Conservation (phyloP, 805 yeast species). For the Hanseniaspora pseudoguilliermondii region DNA sequence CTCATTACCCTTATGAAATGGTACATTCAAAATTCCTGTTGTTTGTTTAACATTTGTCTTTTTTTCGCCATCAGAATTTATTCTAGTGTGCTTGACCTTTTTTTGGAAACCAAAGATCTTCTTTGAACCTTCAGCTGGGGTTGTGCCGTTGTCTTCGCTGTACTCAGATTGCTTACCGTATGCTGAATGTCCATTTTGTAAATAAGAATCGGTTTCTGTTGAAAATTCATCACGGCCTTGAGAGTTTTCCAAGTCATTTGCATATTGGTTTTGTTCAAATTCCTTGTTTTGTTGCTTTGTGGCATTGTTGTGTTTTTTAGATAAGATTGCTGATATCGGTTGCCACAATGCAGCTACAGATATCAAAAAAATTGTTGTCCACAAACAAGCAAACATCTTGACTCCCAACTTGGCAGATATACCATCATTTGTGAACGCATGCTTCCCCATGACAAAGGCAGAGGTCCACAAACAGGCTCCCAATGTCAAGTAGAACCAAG, state of each 20-base stretch:
- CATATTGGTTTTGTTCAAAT: slow-evolving; percentile 7
- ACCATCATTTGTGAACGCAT: slow-evolving; percentile 35
- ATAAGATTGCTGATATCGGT: slow-evolving; percentile 6
- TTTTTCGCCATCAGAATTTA: neutral
- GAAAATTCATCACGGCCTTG: neutral
- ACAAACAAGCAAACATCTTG: slow-evolving; percentile 45
- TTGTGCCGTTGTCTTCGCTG: neutral
- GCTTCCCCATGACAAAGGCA: slow-evolving; percentile 41
- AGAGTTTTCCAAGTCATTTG: neutral
- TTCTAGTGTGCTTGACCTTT: neutral
- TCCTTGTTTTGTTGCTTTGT: slow-evolving; percentile 32
- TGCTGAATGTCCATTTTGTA: neutral
- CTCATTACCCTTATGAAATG: slow-evolving; percentile 10
- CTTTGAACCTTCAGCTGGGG: neutral
- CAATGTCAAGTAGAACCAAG: slow-evolving; percentile 34
- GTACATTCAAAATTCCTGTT: slow-evolving; percentile 11
- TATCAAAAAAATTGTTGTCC: slow-evolving; percentile 37
- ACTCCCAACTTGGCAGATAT: slow-evolving; percentile 34
- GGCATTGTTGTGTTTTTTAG: slow-evolving; percentile 5
- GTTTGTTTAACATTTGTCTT: neutral
- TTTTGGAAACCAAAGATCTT: neutral
- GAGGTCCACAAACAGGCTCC: slow-evolving; percentile 43
- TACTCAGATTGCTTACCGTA: neutral
- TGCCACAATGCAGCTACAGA: slow-evolving; percentile 11
- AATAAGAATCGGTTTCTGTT: neutral